Percentiles rank a stretch among this genome's conserved stretches.
phyloP scores from a whole-genome alignment of 2,329 filamentous ascomycete species.

The Colletotrichum navitas region DNA sequence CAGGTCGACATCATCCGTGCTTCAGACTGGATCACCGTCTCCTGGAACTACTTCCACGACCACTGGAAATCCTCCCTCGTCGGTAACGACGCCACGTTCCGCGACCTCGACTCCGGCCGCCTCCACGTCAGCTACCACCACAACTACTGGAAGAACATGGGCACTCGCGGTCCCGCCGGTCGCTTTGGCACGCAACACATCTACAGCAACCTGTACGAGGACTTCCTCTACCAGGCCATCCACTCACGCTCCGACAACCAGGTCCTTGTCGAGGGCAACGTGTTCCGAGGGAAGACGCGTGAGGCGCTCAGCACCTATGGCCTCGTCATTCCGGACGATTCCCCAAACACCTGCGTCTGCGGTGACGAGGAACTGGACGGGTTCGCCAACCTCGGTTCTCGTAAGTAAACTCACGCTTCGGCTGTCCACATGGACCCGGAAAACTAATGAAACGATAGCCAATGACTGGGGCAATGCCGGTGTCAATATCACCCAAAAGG shows the following conservation, averaged over 20 bases:
- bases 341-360: constrained; percentile 65
- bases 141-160: constrained; percentile 61
- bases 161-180: constrained; percentile 61
- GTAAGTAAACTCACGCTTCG: constrained; percentile 50
- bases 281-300: constrained; percentile 60
- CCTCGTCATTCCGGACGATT: constrained; percentile 66
- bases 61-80: constrained; percentile 60
- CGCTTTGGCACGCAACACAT: constrained; percentile 64
- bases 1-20: constrained; percentile 60
- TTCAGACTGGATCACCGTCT: constrained; percentile 60
- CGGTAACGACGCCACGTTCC: constrained; percentile 55
- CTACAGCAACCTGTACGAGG: constrained; percentile 63
- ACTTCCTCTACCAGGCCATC: constrained; percentile 61
- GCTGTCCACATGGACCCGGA: constrained; percentile 44
- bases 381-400: constrained; percentile 65
- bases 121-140: constrained; percentile 64
- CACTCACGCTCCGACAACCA: constrained; percentile 63
- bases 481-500: constrained; percentile 65
- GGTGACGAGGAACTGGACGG: constrained; percentile 68
- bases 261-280: constrained; percentile 62
- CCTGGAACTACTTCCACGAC: constrained; percentile 63
- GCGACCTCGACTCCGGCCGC: constrained; percentile 57
- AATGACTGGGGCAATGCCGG: constrained; percentile 62
- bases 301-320: constrained; percentile 67
- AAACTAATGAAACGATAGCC: constrained; percentile 44